These are phyloP conservation scores for Begonia fuchsioides DNA, from an alignment of 306 rosid genomes.

Conservation along the genomic window DNA sequence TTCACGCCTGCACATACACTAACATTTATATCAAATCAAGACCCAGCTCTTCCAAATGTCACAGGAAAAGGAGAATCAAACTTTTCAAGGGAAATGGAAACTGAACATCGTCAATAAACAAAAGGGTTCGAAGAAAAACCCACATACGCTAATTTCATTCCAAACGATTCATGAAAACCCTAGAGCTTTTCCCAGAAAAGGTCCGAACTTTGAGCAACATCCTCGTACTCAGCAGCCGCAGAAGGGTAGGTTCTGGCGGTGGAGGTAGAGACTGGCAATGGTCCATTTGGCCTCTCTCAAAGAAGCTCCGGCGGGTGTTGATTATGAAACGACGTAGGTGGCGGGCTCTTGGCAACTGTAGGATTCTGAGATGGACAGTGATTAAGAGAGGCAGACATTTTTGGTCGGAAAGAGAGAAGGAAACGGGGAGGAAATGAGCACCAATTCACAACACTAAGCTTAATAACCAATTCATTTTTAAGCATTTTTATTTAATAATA, in stretches of 20 bases:
- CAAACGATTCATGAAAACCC: constrained; percentile 40
- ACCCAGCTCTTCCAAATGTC: neutral
- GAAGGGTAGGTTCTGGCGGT: constrained; percentile 26
- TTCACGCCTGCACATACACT: too few relatives aligned
- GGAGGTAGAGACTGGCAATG: constrained; percentile 6
- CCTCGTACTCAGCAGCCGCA: constrained; percentile 37
- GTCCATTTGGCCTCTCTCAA: constrained; percentile 13
- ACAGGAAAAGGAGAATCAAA: neutral
- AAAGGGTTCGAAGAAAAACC: neutral
- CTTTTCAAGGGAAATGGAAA: neutral
- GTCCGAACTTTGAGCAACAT: constrained; percentile 31
- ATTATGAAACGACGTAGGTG: constrained; percentile 11
- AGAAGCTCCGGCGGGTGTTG: constrained; percentile 4
- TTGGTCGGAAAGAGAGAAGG: constrained; percentile 7
- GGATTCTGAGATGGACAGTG: constrained; percentile 7
- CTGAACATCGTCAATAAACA: neutral
- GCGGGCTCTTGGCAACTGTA: constrained; percentile 12
- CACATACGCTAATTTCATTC: constrained; percentile 40
- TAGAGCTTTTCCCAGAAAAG: constrained; percentile 53
- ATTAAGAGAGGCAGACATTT: constrained; percentile 15
- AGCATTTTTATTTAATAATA: too few relatives aligned
- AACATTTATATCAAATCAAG: too few relatives aligned
- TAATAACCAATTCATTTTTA: too few relatives aligned
- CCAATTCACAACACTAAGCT: too few relatives aligned
- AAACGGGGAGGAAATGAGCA: neutral